Base-by-base conservation (phyloP, 257 asterid species). In the Eustoma russellianum region DNA sequence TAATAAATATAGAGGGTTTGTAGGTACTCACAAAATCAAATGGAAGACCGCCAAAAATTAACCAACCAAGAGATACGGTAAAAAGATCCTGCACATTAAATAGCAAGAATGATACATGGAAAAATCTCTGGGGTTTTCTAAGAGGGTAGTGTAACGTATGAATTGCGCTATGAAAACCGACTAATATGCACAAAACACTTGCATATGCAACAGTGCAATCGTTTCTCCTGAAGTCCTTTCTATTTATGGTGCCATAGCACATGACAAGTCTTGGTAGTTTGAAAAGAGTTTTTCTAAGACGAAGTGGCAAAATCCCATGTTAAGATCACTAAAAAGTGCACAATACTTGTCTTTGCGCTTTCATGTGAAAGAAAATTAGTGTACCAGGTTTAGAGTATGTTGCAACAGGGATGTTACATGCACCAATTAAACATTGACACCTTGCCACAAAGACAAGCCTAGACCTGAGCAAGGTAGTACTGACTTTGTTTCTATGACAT, bases 1-100 rank as follows among this genome's bases (percentile, higher is more conserved):
- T 35, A 17, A 35, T 33, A 7, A 38, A 7, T 5, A 38, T 5
- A 41, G 57, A 57, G 5, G 5, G 53, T 51, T 24, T 38, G 50
- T 62, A 10, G 62, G 18, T 43, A 73, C 94, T 80, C 73, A 90
- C 98, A 33, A 77, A 7, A 70, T 90, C 98, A 54, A 83, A 86
- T 28, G 96, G 94, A 71, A 86, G 93, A 52, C 98, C 95, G 9
- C 98, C 98, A 52, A 91, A 91, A 44, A 86, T 56, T 41, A 74
- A 51, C 98, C 96, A 91, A 53, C 98, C 98, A 9, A 91, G 77
- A 5, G 74, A 2, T 54, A 91, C 76, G n/a, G 98, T 91, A 75
- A 91, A 84, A 40, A 86, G 62, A 70, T 91, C 98, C 98, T 91
- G 52, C 54, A 67, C n/a, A 46, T 48, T 11, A 24, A 24, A 38